A percentile compares a stretch with the other conserved stretches of the same genome.
These are phyloP conservation scores for Nitzschia putrida DNA, from an alignment of 108 stramenopile genomes.

Conservation along the genomic window DNA sequence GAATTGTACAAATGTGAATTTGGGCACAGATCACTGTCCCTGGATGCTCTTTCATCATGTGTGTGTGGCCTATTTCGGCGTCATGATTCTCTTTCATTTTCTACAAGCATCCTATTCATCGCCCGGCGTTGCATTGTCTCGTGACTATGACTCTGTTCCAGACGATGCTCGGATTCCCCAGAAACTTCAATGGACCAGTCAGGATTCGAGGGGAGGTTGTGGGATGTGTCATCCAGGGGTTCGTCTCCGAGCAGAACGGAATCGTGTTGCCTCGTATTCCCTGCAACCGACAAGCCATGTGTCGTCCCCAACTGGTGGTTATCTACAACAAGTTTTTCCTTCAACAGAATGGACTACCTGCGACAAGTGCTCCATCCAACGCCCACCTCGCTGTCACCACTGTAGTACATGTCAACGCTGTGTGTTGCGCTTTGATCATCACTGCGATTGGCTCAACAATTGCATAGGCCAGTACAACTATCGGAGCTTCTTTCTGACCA, in stretches of 20 bases:
- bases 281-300: not conserved
- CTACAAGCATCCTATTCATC: conserved; percentile 51
- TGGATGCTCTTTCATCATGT: conserved; percentile 39
- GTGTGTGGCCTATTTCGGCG: conserved; percentile 50
- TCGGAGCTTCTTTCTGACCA: conserved; percentile 65
- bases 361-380: conserved; percentile 49
- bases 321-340: conserved; percentile 35
- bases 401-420: conserved; percentile 72
- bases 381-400: conserved; percentile 84
- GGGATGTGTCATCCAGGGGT: conserved; percentile 27
- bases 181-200: conserved; percentile 28
- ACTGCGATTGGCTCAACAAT: conserved; percentile 98
- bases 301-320: not conserved
- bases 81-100: conserved; percentile 68
- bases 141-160: not conserved
- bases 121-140: conserved; percentile 62
- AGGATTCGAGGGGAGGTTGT: conserved; percentile 48
- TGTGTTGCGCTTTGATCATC: conserved; percentile 91
- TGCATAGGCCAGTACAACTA: conserved; percentile 92
- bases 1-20: not conserved
- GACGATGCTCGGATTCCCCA: not conserved
- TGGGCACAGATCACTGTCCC: conserved; percentile 2
- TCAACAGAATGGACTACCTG: conserved; percentile 48
- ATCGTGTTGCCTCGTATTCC: conserved; percentile 31
- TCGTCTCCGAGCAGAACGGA: conserved; percentile 26